phyloP scores from a whole-genome alignment of 2,329 filamentous ascomycete genomes.

The Stagonosporopsis tanaceti region DNA sequence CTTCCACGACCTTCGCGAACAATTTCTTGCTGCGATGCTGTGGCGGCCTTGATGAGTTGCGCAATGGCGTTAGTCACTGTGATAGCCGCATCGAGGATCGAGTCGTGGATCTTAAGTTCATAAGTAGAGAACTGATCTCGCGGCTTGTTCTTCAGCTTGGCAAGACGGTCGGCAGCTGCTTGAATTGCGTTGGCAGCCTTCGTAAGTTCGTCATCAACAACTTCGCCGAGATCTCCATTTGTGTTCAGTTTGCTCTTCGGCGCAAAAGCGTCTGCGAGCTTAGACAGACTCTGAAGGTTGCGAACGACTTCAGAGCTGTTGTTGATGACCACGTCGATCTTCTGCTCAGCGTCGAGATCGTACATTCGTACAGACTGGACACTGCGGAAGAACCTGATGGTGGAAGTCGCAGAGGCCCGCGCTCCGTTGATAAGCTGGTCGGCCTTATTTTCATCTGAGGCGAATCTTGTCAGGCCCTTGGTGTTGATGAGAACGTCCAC shows the following conservation, averaged over 20 bases:
- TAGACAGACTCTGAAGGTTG: conserved; percentile 91
- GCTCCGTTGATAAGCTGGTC: conserved; percentile 85
- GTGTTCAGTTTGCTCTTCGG: conserved; percentile 85
- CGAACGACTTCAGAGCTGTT: conserved; percentile 96
- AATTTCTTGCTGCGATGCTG: conserved; percentile 92
- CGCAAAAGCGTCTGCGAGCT: conserved; percentile 89
- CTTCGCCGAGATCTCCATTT: conserved; percentile 87
- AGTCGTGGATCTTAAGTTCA: conserved; percentile 94
- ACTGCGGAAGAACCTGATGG: conserved; percentile 93
- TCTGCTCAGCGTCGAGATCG: conserved; percentile 86
- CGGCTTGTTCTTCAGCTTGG: conserved; percentile 95
- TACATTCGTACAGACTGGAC: conserved; percentile 94
- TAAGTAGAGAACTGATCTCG: conserved; percentile 94
- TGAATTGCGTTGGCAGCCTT: conserved; percentile 97
- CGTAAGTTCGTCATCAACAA: conserved; percentile 89
- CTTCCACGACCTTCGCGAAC: conserved; percentile 90
- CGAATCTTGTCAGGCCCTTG: conserved; percentile 91
- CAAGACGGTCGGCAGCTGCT: conserved; percentile 85
- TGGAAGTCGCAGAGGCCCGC: conserved; percentile 82
- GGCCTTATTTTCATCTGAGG: conserved; percentile 93
- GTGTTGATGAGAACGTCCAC: conserved; percentile 96
- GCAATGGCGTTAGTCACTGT: conserved; percentile 95
- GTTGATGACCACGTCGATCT: conserved; percentile 96
- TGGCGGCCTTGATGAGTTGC: conserved; percentile 92
- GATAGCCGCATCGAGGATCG: conserved; percentile 89